Conservation (phyloP, 2,329 filamentous ascomycete species). For the Penicillium sp. region DNA sequence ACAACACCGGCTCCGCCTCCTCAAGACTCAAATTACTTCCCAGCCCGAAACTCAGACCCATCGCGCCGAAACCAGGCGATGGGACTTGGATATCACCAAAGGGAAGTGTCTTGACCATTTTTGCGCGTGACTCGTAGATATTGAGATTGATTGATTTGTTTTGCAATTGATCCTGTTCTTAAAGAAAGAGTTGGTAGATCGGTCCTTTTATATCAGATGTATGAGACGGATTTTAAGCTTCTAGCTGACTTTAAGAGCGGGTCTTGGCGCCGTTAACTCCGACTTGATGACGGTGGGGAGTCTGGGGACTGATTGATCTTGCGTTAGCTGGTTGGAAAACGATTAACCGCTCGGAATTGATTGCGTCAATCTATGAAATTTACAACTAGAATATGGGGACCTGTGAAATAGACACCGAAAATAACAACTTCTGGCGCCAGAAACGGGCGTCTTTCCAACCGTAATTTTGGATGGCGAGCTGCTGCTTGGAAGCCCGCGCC, state of each 20-base stretch:
- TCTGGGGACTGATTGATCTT: neutral
- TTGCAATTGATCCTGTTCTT: too few species aligned
- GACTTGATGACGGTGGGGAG: neutral
- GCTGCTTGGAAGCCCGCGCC: too few species aligned
- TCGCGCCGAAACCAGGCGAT: constrained; percentile 57
- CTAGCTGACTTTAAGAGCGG: neutral
- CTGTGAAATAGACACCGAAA: too few species aligned
- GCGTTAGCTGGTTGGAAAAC: neutral
- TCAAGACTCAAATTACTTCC: constrained; percentile 53
- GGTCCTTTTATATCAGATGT: neutral
- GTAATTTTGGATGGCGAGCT: too few species aligned
- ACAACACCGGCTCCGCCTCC: constrained; percentile 56
- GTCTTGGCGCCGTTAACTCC: constrained; percentile 1
- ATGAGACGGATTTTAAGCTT: constrained; percentile 1
- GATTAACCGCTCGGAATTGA: neutral
- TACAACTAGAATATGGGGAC: too few species aligned
- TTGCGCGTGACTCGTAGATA: constrained; percentile 5
- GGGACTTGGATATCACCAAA: constrained; percentile 50
- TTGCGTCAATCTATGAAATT: neutral
- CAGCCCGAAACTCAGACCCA: constrained; percentile 56
- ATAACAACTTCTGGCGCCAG: too few species aligned
- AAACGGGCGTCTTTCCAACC: too few species aligned
- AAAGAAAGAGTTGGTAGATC: neutral
- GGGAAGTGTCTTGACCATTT: constrained; percentile 51
- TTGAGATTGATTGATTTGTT: too few species aligned